Base-by-base conservation (phyloP, 331 rosid species). In the Ulmus americana region DNA sequence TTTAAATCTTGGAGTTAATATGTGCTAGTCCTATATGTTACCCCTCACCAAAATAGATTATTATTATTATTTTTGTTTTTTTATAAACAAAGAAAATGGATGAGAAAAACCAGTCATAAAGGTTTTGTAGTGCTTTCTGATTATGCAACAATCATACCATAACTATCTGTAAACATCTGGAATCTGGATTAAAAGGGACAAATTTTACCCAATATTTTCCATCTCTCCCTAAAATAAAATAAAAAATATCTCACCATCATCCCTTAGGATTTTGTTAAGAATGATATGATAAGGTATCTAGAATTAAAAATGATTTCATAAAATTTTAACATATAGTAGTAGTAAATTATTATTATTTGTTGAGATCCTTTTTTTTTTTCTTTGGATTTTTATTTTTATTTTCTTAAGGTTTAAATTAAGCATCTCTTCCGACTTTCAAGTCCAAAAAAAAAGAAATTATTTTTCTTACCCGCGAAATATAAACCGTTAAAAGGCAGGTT, bases 401-500 rank as follows among this genome's bases (percentile, higher is more conserved):
- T 18, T 43, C 22, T 44, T 22, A 41, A 45, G 35, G 2, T 28
- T 41, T 56, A 35, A 13, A 44, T 35, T 44, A 61, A 22, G 28
- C 2, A 0, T 22, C 3, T 1, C 35, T 22, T 22, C 35, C 35
- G 2, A 22, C 35, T 28, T 28, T 3, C 35, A 28, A 28, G 35
- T 28, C 35, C 35, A 28, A 6, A 13, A 6, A 49, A 5, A 13
- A 49, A 49, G 5, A 5, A 12, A 9, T 49, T 49, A n/a, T 49
- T 47, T 35, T 46, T 46, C 14, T 46, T 71, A 70, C 59, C 75
- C 65, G 79, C 70, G 73, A 68, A 76, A 84, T 68, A 61, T 48
- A 83, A 80, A 87, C 86, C 80, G 86, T 76, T 55, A 60, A 69
- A 65, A 53, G 84, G 44, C 83, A 46, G 39, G 76, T 75, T 3